Evolutionary conservation across 2,329 filamentous ascomycete species (phyloP), one percentile per base, ranked within the genome.

Genomic region (Colletotrichum salicis): DNA sequence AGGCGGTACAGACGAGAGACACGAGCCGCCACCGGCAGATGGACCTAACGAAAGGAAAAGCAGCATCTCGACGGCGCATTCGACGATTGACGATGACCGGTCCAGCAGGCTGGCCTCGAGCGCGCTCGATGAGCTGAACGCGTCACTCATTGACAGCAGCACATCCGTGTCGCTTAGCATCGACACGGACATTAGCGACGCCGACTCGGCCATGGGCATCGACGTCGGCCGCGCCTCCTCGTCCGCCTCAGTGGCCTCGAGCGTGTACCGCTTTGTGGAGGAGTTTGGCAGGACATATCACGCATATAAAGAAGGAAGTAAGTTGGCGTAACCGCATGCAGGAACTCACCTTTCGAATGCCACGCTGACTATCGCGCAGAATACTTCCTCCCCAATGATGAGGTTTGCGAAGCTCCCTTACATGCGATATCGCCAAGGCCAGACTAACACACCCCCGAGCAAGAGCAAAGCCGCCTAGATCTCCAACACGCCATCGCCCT

Each of bases 401-500:
- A 70, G 70, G 66, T 64, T 48, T 59, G 10, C 31, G 13, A 51
- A 3, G 19, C 45, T n/a, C 41, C 41, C 41, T 22, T n/a, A 48
- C 41, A 48, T n/a, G 59, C 41, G 12, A 33, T 33, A 8, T 29
- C 7, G 22, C 12, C 41, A 35, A 45, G 33, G 3, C n/a, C 27
- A 29, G 3, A 10, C 48, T 33, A 37, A 35, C 7, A 35, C 12
- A 12, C 11, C n/a, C 27, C 22, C 10, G 19, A 72, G 66, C 55
- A 78, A 19, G 83, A 85, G 67, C 83, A 84, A 64, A 78, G 80
- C 52, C 78, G 83, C n/a, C 82, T 85, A 51, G 81, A 84, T 55
- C 74, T 84, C 5, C 83, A 84, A 70, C 82, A 84, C 69, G 76
- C 79, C 41, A 75, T 84, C 33, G 66, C 70, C 3, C 70, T 72